Conservation (phyloP, 495 filamentous ascomycete species). For the Xylaria flabelliformis region DNA sequence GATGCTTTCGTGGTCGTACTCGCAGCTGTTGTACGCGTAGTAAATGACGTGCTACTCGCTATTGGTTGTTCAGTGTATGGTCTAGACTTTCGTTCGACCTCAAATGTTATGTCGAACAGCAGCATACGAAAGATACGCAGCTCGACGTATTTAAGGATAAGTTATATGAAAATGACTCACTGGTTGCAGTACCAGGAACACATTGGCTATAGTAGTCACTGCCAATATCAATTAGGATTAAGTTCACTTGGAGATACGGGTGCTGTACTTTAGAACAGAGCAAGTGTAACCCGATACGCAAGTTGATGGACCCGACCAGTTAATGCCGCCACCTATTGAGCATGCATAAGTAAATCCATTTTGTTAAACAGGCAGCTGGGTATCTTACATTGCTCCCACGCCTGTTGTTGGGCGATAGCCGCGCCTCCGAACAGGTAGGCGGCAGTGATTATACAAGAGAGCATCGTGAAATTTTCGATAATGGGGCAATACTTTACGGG, state of each 20-base stretch:
- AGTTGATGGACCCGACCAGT: constrained; percentile 11
- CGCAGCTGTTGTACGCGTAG: constrained; percentile 15
- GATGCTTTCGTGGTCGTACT: constrained; percentile 11
- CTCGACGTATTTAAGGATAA: background rate
- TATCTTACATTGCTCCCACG: constrained; percentile 27
- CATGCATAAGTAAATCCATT: background rate
- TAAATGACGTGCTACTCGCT: constrained; percentile 1
- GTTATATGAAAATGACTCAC: constrained; percentile 2
- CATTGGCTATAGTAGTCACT: constrained; percentile 30
- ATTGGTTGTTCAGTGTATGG: background rate
- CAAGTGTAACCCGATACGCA: constrained; percentile 25
- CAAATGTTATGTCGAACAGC: background rate
- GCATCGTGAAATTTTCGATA: constrained; percentile 12
- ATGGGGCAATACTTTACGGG: background rate
- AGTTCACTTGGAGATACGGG: background rate
- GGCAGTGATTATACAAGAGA: background rate
- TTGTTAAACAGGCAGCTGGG: background rate
- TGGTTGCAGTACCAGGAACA: constrained; percentile 22
- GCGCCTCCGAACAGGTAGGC: constrained; percentile 10
- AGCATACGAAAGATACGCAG: background rate
- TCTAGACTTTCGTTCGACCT: background rate
- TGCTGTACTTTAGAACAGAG: constrained; percentile 20
- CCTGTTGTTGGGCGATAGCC: constrained; percentile 19
- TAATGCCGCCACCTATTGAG: constrained; percentile 24
- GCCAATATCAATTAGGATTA: background rate